Evolutionary conservation across 1,139 yeast species (phyloP).

Genomic region (Protomyces inundatus): DNA sequence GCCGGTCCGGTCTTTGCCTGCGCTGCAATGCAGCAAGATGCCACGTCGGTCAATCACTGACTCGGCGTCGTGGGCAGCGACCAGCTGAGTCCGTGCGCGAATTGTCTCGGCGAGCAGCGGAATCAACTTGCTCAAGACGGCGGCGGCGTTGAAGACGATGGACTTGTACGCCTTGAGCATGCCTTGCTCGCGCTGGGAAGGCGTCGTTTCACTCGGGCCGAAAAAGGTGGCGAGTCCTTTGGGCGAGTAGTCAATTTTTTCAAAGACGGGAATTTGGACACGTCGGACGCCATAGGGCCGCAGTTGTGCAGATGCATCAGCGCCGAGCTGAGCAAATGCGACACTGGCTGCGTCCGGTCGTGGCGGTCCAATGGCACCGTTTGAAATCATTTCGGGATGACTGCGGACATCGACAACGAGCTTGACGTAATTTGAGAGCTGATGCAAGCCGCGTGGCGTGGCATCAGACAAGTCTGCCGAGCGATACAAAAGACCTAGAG

Average conservation of each 20-base stretch:
- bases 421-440: conserved; percentile 45
- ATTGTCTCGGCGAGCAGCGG: background rate
- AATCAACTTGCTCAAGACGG: conserved; percentile 1
- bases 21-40: conserved; percentile 36
- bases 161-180: conserved; percentile 54
- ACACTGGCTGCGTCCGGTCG: conserved; percentile 33
- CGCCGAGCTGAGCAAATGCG: background rate
- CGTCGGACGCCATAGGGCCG: conserved; percentile 34
- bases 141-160: conserved; percentile 24
- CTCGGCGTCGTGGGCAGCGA: background rate
- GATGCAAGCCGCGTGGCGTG: conserved; percentile 44
- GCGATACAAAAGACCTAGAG: conserved; percentile 55
- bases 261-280: conserved; percentile 57
- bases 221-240: conserved; percentile 58
- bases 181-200: conserved; percentile 52
- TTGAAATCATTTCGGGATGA: conserved; percentile 51
- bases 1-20: conserved; percentile 87
- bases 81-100: background rate
- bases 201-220: conserved; percentile 16
- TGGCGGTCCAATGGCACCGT: conserved; percentile 42
- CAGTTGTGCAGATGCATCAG: background rate
- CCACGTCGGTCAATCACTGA: background rate
- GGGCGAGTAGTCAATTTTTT: conserved; percentile 57
- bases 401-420: conserved; percentile 68
- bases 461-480: conserved; percentile 57